These are phyloP conservation scores for Exophiala calicioides DNA, from an alignment of 2,329 filamentous ascomycete species.

Conservation along the genomic window DNA sequence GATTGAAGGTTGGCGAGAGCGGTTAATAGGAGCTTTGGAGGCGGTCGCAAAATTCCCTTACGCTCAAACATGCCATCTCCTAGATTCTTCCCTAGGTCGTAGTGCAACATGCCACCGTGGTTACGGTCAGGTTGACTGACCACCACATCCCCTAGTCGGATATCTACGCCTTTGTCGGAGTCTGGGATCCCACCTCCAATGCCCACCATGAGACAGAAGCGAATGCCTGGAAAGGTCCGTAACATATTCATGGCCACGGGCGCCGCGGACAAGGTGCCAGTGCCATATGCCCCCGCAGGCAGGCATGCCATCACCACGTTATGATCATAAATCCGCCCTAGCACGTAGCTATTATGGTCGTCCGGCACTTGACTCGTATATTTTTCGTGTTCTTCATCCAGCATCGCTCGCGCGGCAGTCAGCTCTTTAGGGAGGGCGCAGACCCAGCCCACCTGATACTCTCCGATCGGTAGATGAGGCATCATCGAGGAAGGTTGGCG, in stretches of 20 bases:
- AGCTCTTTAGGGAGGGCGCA: neutral
- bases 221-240: conserved; percentile 28
- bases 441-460: neutral
- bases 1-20: conserved; percentile 25
- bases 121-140: conserved; percentile 29
- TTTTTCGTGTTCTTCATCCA: neutral
- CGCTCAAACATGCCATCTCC: conserved; percentile 26
- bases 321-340: conserved; percentile 27
- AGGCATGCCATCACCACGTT: conserved; percentile 29
- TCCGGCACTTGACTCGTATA: no score
- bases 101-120: conserved; percentile 35
- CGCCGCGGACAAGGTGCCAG: conserved; percentile 29
- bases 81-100: conserved; percentile 34
- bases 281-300: conserved; percentile 19
- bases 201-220: conserved; percentile 33
- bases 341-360: no score
- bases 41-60: conserved; percentile 29
- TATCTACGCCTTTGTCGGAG: conserved; percentile 21
- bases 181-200: conserved; percentile 34
- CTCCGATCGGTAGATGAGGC: neutral
- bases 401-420: neutral
- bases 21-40: conserved; percentile 28
- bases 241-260: conserved; percentile 28
- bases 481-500: neutral
- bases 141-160: conserved; percentile 32